Percentiles rank a stretch among this genome's conserved stretches.
These are phyloP conservation scores for Mixia osmundae DNA, from an alignment of 1,284 basidiomycete species.

Conservation along the genomic window DNA sequence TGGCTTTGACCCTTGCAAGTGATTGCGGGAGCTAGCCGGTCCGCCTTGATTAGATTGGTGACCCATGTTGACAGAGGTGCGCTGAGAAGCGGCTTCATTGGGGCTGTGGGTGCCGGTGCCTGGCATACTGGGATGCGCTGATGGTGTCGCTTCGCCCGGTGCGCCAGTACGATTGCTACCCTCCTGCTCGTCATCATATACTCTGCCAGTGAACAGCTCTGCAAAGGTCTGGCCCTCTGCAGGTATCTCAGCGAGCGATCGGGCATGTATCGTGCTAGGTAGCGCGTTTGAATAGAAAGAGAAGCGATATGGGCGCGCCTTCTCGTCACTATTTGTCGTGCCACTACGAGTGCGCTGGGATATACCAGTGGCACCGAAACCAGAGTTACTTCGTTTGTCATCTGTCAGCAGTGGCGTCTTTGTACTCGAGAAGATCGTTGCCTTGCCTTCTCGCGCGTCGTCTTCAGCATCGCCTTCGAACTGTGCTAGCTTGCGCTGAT, in stretches of 20 bases:
- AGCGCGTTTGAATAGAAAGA: constrained; percentile 94
- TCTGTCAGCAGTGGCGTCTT: constrained; percentile 22
- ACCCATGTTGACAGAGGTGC: neutral
- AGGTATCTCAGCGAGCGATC: constrained; percentile 76
- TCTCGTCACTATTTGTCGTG: constrained; percentile 24
- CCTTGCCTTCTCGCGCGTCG: constrained; percentile 28
- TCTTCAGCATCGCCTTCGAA: constrained; percentile 43
- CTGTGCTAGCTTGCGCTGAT: constrained; percentile 63
- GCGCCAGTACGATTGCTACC: constrained; percentile 1
- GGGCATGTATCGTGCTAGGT: constrained; percentile 79
- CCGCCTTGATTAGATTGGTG: neutral
- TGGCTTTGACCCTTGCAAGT: neutral
- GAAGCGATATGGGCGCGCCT: constrained; percentile 77
- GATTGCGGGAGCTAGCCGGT: neutral
- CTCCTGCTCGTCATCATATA: constrained; percentile 8
- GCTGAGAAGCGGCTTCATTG: neutral
- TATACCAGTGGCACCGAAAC: constrained; percentile 21
- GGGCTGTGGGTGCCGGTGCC: neutral
- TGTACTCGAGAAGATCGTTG: constrained; percentile 14
- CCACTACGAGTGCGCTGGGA: constrained; percentile 22
- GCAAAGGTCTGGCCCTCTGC: constrained; percentile 82
- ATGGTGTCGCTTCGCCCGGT: neutral
- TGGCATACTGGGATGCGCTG: neutral
- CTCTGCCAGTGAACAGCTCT: constrained; percentile 52
- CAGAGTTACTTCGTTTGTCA: constrained; percentile 9